A percentile compares a stretch with the other conserved stretches of the same genome.
phyloP scores from a whole-genome alignment of 2,329 filamentous ascomycete species.

The Chrysoporthe cubensis region DNA sequence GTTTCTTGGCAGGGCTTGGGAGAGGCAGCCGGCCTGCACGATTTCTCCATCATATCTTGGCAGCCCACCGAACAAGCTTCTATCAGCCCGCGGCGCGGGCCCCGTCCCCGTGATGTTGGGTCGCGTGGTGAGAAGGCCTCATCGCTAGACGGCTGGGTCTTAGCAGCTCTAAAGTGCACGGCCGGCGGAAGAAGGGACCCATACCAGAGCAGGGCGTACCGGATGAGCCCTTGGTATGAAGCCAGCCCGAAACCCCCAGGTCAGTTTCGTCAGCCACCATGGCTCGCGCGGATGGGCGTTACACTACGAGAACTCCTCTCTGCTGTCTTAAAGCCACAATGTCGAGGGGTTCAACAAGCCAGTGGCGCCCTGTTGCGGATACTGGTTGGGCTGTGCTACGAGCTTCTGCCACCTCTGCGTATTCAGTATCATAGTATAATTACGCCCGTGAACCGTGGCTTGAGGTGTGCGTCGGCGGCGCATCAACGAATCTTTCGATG shows the following conservation, averaged over 20 bases:
- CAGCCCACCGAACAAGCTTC: conserved; percentile 10
- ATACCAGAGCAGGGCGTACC: background rate
- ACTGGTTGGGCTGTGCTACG: background rate
- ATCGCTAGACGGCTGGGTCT: background rate
- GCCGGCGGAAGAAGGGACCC: background rate
- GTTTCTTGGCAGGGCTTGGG: conserved; percentile 3
- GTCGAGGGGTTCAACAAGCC: background rate
- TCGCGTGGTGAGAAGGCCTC: background rate
- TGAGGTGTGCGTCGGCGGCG: background rate
- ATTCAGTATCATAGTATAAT: background rate
- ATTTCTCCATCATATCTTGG: background rate
- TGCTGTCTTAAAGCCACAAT: background rate
- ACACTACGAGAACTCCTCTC: background rate
- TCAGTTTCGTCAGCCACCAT: background rate
- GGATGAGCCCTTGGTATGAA: background rate
- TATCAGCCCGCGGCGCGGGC: background rate
- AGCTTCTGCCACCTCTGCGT: background rate
- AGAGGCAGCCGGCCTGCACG: background rate
- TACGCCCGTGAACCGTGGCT: background rate
- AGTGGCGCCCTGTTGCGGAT: background rate
- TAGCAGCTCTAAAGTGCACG: background rate
- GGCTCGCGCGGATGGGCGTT: background rate
- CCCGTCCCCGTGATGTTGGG: background rate
- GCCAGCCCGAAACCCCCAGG: background rate
- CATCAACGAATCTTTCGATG: background rate